Evolutionary conservation across 495 filamentous ascomycete genomes (phyloP), one percentile per base, ranked within the genome.

Genomic region (Glutinoglossum americanum): DNA sequence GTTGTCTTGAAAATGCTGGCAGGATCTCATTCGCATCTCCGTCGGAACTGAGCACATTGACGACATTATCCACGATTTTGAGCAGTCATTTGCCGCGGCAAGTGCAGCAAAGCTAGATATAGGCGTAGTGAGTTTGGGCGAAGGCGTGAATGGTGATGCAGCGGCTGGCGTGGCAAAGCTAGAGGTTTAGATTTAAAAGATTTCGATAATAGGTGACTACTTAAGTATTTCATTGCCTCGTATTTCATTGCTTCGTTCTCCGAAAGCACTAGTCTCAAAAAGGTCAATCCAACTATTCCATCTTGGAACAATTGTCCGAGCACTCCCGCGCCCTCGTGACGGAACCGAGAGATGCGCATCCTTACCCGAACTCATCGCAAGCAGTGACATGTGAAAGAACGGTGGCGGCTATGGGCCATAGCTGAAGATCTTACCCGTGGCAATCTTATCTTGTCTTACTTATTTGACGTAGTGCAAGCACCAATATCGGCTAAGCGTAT

Each of bases 1-100:
- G 2, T 30, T 13, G 21, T 21, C 26, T 23, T 45, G 7, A 10
- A 9, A 19, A 30, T 26, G 15, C 11, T 6, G n/a, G 35, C 39
- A 68, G 72, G 92, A 98, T 68, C 78, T 85, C 13, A 95, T 98
- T 71, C 84, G 92, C 59, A 93, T 97, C 66, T 97, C 93, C 0
- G 89, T 98, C 61, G 92, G 92, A 51, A 94, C 83, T 0, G 92
- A 98, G 73, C 87, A 97, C 69, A 94, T 98, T 64, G 89, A 96
- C 71, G 92, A 98, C 66, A 98, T 98, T 63, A 90, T 97, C 66
- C 83, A 80, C 54, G 92, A 98, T 70, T 97, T 98, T 65, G 81
- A 87, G 64, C 93, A 98, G 70, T 84, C 88, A 0, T 94, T 98
- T 71, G 72, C 76, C 63, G 75, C 76, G 17, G 71, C 68, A n/a